A percentile compares a stretch with the other conserved stretches of the same genome.
Evolutionary conservation across 257 asterid genomes (phyloP).

Genomic region (Rauvolfia tetraphylla): DNA sequence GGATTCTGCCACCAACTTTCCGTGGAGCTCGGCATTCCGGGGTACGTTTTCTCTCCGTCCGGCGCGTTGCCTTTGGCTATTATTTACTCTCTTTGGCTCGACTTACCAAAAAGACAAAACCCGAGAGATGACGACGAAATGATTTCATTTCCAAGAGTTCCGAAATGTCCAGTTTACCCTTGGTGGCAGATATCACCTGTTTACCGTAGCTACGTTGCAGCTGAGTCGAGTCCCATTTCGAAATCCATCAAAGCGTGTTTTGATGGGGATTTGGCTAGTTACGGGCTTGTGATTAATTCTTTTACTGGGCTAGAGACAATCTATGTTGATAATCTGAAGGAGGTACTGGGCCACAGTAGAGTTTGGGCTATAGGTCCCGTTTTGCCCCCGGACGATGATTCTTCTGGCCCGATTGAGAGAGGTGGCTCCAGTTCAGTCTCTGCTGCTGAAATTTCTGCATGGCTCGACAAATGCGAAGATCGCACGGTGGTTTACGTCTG

Average conservation of each 20-base stretch:
- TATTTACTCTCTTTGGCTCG: constrained; percentile 46
- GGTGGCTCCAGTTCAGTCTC: constrained; percentile 42
- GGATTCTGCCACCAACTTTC: constrained; percentile 69
- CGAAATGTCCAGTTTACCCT: constrained; percentile 52
- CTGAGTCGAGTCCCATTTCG: constrained; percentile 37
- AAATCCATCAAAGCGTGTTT: constrained; percentile 36
- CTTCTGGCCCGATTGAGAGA: constrained; percentile 30
- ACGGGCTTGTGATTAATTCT: constrained; percentile 56
- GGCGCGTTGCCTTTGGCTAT: constrained; percentile 55
- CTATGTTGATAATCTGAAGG: constrained; percentile 36
- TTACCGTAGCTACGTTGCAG: constrained; percentile 31
- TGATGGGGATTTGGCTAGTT: constrained; percentile 31
- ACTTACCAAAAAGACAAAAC: constrained; percentile 31
- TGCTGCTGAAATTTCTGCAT: constrained; percentile 27
- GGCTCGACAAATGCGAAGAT: constrained; percentile 56
- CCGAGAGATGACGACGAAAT: constrained; percentile 24
- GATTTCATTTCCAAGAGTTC: constrained; percentile 35
- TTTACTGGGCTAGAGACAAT: constrained; percentile 40
- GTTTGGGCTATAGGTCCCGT: constrained; percentile 71
- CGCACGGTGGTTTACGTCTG: constrained; percentile 54
- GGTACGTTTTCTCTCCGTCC: constrained; percentile 64
- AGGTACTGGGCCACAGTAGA: constrained; percentile 43
- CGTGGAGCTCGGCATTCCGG: constrained; percentile 36
- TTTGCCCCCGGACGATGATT: constrained; percentile 29
- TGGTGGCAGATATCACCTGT: constrained; percentile 80